Evolutionary conservation across 306 rosid genomes (phyloP).

Genomic region (Prinsepia uniflora): DNA sequence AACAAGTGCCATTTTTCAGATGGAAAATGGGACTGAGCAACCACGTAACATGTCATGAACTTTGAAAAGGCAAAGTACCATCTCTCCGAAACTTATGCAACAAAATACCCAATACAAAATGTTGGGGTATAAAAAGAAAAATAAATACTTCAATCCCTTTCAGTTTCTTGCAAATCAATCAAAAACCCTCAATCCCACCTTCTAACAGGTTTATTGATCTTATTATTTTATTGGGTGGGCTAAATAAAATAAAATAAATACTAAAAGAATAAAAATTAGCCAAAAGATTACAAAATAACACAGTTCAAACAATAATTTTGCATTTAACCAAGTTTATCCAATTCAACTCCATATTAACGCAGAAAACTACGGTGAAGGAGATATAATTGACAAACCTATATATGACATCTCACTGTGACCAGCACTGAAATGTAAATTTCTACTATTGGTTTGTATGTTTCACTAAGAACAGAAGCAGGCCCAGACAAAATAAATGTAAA

Average conservation of each 20-base stretch:
- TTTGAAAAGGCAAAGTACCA: too few relatives aligned
- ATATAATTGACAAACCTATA: conserved; percentile 28
- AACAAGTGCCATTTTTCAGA: too few relatives aligned
- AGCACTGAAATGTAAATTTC: conserved; percentile 37
- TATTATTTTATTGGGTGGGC: too few relatives aligned
- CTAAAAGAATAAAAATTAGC: not conserved
- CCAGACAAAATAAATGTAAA: conserved; percentile 29
- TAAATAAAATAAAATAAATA: too few relatives aligned
- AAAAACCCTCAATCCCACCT: not conserved
- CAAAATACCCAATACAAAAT: not conserved
- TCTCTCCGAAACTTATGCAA: too few relatives aligned
- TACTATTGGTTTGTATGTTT: conserved; percentile 35
- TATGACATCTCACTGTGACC: conserved; percentile 30
- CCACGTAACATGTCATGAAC: too few relatives aligned
- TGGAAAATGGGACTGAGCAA: too few relatives aligned
- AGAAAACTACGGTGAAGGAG: conserved; percentile 12
- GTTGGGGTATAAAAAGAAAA: not conserved
- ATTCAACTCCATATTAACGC: conserved; percentile 36
- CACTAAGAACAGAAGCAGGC: conserved; percentile 27
- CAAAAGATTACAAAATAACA: conserved; percentile 17
- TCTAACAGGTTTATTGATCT: not conserved
- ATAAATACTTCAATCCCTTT: too few relatives aligned
- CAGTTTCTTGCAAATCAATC: not conserved
- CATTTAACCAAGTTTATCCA: conserved; percentile 38
- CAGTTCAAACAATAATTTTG: conserved; percentile 10